Base-by-base conservation (phyloP, 1,284 basidiomycete species). In the Hemileccinum hortonii region DNA sequence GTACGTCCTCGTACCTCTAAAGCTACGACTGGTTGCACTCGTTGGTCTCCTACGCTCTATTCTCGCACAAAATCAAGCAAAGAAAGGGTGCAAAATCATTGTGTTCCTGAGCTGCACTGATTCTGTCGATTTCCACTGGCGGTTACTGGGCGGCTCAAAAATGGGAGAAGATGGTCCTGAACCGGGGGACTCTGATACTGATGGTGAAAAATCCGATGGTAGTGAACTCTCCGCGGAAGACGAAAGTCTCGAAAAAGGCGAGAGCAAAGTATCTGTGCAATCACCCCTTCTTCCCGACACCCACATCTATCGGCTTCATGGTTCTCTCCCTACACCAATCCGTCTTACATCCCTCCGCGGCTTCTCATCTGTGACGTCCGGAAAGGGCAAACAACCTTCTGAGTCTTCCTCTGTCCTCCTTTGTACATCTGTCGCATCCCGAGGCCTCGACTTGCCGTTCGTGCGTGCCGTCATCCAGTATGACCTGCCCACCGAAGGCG, bases 81-180 rank as follows among this genome's bases (percentile, higher is more conserved):
- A 74, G 41, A 72, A 75, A 41, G 79, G 80, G 26, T 75, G 77
- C 22, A 89, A 86, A 65, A 85, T 98, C 41, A 94, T 99, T 49
- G 94, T 99, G 6, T 99, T 99, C 72, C 76, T 99, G 55, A 94
- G 90, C 62, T 98, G 94, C 62, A 99, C 94, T 3, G 95, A 98
- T 69, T 93, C 94, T 2, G 97, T 99, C 32, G 96, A 99, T 69
- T 98, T 94, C 66, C 94, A 98, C 68, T 99, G 92, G 90, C 81
- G 81, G 44, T 76, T 98, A n/a, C 73, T 99, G 0, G 90, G 88
- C 1, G 83, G 86, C 2, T 79, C 90, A 19, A 69, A 73, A 10
- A 96, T 98, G 92, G 82, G 79, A 11, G 76, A 66, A 2, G 64
- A 65, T 3, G 62, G 67, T 33, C 64, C 63, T 2, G 71, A 69